phyloP scores from a whole-genome alignment of 2,329 filamentous ascomycete genomes.

The Rachicladosporium sp. region DNA sequence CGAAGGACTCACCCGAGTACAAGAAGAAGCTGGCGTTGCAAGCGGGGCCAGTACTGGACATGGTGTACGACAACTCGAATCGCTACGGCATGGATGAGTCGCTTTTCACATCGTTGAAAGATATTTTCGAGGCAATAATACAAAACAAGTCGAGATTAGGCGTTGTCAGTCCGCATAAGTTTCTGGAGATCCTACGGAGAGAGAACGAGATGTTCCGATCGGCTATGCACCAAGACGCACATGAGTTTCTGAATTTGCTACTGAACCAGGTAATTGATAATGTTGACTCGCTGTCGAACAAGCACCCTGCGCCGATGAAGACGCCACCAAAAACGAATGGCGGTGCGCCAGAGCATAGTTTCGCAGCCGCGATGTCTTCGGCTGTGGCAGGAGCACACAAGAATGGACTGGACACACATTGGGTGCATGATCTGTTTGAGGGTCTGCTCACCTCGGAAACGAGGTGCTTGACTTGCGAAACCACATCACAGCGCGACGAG shows the following conservation, averaged over 20 bases:
- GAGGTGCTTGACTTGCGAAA: slow-evolving; percentile 91
- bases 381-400: slow-evolving; percentile 10
- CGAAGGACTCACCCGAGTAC: slow-evolving; percentile 87
- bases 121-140: slow-evolving; percentile 87
- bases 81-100: slow-evolving; percentile 90
- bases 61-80: slow-evolving; percentile 66
- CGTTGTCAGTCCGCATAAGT: slow-evolving; percentile 81
- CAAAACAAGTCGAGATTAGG: slow-evolving; percentile 71
- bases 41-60: slow-evolving; percentile 72
- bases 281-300: slow-evolving; percentile 74
- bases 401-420: slow-evolving; percentile 39
- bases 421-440: slow-evolving; percentile 97
- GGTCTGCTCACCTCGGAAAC: slow-evolving; percentile 92
- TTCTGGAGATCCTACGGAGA: slow-evolving; percentile 82
- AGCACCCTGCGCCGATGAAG: slow-evolving; percentile 34
- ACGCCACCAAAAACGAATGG: slow-evolving; percentile 14
- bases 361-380: slow-evolving; percentile 9
- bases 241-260: slow-evolving; percentile 89
- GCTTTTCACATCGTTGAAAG: slow-evolving; percentile 86
- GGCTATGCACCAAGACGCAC: slow-evolving; percentile 95
- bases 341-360: slow-evolving; percentile 13
- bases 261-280: slow-evolving; percentile 94
- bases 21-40: slow-evolving; percentile 94
- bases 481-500: slow-evolving; percentile 86
- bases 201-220: slow-evolving; percentile 97